Base-by-base conservation (phyloP, 2,329 filamentous ascomycete genomes). In the Phyllosticta citrichinensis region DNA sequence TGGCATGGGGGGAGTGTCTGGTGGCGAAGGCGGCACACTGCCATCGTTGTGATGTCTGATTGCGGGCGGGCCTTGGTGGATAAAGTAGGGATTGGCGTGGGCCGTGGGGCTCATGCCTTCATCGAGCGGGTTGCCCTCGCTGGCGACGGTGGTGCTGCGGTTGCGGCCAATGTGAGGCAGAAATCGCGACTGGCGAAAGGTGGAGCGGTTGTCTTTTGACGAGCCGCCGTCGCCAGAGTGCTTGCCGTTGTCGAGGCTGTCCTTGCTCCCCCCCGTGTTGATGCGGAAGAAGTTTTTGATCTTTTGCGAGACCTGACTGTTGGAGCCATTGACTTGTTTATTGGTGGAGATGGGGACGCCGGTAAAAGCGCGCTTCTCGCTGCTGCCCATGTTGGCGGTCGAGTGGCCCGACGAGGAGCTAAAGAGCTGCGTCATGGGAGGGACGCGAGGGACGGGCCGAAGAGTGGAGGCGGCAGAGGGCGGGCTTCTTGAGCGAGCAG, bases 1-100 rank as follows among this genome's bases (percentile, higher is more conserved):
- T 40, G 73, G 69, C 66, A 93, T 79, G 64, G 84, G 85, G 20
- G 93, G 92, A 1, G 91, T 96, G 73, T 96, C 91, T 53, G 93
- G 91, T 30, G 94, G 93, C 64, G 92, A 96, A 12, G 91, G 91
- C 14, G 94, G 92, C 40, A 96, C 89, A 65, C 91, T 97, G 70
- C 87, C 89, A 67, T 94, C 91, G 74, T 97, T 96, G 78, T 95
- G 91, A 77, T 99, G 94, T 71, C 93, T 87, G 68, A 97, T 80
- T 65, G 90, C 89, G 3, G 94, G 94, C 68, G 91, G 91, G 62
- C 94, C 94, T 76, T 99, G 94, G 73, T 97, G 94, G 66, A 87
- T 89, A 75, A 97, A 99, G 77, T 99, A 99, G 19, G 94, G 94
- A 73, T 99, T 99, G 65, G 91, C 93, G 71, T 93, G 86, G 57